phyloP scores from a whole-genome alignment of 2,329 filamentous ascomycete genomes.

The Ambrosiella cleistominuta region DNA sequence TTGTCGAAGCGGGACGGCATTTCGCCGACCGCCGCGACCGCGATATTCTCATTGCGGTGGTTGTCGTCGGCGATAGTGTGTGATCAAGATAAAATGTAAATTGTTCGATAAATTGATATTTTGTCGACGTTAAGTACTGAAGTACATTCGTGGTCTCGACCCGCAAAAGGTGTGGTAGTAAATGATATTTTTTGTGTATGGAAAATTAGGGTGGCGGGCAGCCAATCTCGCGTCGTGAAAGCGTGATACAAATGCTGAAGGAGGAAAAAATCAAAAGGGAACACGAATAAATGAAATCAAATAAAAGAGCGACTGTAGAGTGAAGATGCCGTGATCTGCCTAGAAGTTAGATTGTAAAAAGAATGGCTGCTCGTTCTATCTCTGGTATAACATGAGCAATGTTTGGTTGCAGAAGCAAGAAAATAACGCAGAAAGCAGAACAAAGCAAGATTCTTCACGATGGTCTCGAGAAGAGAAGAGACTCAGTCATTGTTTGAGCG shows the following conservation, averaged over 20 bases:
- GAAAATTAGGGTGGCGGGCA: constrained; percentile 11
- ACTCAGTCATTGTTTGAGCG: constrained; percentile 3
- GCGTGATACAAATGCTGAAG: background rate
- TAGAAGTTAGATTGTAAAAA: constrained; percentile 1
- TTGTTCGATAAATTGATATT: background rate
- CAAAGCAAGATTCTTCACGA: constrained; percentile 5
- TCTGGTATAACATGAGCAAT: constrained; percentile 5
- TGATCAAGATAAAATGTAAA: background rate
- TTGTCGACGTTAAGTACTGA: background rate
- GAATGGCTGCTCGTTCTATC: constrained; percentile 7
- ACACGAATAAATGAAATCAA: constrained; percentile 11
- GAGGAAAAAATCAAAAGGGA: constrained; percentile 5
- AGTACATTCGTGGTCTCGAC: background rate
- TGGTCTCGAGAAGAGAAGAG: constrained; percentile 8
- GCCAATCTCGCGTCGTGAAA: constrained; percentile 9
- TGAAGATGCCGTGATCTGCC: background rate
- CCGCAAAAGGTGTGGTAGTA: background rate
- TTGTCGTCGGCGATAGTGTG: constrained; percentile 1
- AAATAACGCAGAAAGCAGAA: background rate
- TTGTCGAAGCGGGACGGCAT: constrained; percentile 4
- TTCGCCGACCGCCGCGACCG: constrained; percentile 8
- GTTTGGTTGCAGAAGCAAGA: background rate
- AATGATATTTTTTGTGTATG: background rate
- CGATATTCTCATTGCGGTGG: constrained; percentile 11
- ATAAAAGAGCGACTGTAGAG: constrained; percentile 8